Conservation (phyloP, 225 moss, liverwort and hornwort species). For the Bryum argenteum region DNA sequence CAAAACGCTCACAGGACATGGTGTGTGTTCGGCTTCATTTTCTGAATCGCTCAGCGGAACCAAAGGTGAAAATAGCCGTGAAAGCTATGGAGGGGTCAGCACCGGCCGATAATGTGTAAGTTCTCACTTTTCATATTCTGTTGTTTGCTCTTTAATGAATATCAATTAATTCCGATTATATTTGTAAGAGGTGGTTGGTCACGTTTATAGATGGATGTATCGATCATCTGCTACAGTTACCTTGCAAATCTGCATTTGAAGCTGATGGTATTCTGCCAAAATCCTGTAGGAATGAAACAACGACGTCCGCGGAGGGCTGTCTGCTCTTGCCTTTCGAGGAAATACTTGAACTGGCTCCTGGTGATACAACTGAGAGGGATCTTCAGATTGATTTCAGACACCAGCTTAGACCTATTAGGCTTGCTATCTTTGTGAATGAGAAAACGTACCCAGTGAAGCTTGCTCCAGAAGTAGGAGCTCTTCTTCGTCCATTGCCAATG, state of each 20-base stretch:
- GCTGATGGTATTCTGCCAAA: constrained; percentile 24
- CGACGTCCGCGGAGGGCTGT: constrained; percentile 32
- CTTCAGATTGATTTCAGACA: constrained; percentile 65
- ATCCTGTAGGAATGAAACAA: constrained; percentile 47
- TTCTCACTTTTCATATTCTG: constrained; percentile 2
- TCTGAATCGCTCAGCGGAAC: constrained; percentile 67
- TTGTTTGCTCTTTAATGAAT: constrained; percentile 5
- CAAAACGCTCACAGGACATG: constrained; percentile 42
- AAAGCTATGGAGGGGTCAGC: constrained; percentile 46
- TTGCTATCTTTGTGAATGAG: constrained; percentile 52
- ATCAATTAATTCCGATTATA: background rate
- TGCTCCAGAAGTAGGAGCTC: constrained; percentile 70
- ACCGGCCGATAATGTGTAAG: constrained; percentile 55
- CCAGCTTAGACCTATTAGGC: constrained; percentile 66
- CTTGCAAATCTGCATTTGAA: constrained; percentile 3
- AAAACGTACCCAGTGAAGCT: constrained; percentile 67
- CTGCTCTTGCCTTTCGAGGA: constrained; percentile 43
- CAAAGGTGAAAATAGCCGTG: constrained; percentile 56
- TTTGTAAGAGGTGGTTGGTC: constrained; percentile 5
- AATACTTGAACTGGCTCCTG: constrained; percentile 64
- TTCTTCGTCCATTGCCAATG: constrained; percentile 67
- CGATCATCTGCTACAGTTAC: background rate
- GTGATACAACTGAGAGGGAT: constrained; percentile 48
- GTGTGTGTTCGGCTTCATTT: constrained; percentile 62
- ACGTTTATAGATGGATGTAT: constrained; percentile 1